These are phyloP conservation scores for Paspalum notatum DNA, from an alignment of 176 grass and related monocot species.

Conservation along the genomic window DNA sequence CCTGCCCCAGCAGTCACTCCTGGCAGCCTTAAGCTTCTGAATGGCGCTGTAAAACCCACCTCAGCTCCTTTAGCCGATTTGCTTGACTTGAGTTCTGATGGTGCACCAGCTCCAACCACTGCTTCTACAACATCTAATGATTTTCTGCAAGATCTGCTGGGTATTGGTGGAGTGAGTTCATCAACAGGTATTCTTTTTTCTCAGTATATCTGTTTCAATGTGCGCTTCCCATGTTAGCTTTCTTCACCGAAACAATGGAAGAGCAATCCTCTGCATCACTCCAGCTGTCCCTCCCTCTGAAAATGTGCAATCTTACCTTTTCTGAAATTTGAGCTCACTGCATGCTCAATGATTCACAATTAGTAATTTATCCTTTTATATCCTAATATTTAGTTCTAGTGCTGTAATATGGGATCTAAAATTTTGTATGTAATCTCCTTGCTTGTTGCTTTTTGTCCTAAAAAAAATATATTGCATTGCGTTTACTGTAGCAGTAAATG, in stretches of 20 bases:
- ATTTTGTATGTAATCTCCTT: neutral
- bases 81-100: constrained; percentile 84
- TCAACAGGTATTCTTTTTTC: constrained; percentile 63
- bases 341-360: neutral
- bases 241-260: neutral
- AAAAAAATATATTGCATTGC: neutral
- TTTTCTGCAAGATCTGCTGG: constrained; percentile 86
- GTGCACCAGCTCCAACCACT: constrained; percentile 44
- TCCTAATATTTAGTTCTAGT: constrained; percentile 21
- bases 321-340: neutral
- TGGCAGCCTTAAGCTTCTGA: constrained; percentile 75
- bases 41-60: constrained; percentile 79
- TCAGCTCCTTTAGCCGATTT: constrained; percentile 69
- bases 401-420: constrained; percentile 2
- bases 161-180: constrained; percentile 60
- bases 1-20: constrained; percentile 34
- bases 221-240: constrained; percentile 11
- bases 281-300: neutral
- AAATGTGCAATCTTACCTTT: neutral
- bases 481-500: neutral
- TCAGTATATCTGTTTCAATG: constrained; percentile 16
- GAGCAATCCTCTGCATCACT: neutral
- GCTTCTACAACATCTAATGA: constrained; percentile 61
- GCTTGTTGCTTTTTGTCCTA: neutral
- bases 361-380: neutral